These are phyloP conservation scores for Ramaria sp. DNA, from an alignment of 768 basidiomycete genomes.

Conservation along the genomic window DNA sequence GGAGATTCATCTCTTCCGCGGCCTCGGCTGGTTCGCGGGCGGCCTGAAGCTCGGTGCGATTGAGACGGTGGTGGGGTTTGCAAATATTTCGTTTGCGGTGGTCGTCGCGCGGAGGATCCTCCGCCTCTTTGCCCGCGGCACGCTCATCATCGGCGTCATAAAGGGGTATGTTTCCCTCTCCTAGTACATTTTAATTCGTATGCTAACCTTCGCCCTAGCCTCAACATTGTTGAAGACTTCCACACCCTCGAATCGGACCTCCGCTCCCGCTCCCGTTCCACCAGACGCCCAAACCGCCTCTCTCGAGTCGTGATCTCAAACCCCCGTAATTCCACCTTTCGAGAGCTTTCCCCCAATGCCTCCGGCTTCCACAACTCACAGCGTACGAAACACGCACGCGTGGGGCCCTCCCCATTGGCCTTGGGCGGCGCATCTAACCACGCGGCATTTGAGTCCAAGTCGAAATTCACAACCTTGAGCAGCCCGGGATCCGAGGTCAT, in stretches of 20 bases:
- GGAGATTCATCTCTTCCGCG: slow-evolving; percentile 40
- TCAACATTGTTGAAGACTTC: slow-evolving; percentile 48
- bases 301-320: slow-evolving; percentile 32
- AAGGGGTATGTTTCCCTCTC: slow-evolving; percentile 45
- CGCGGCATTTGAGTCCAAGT: neutral
- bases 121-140: slow-evolving; percentile 41
- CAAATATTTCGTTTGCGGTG: slow-evolving; percentile 38
- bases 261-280: slow-evolving; percentile 4
- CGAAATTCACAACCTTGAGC: no score
- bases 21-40: slow-evolving; percentile 54
- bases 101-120: slow-evolving; percentile 48
- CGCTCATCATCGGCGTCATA: slow-evolving; percentile 48
- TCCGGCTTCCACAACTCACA: slow-evolving; percentile 28
- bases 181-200: neutral
- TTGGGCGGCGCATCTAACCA: neutral
- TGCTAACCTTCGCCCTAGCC: slow-evolving; percentile 21
- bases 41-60: slow-evolving; percentile 53
- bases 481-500: no score
- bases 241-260: slow-evolving; percentile 26
- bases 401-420: slow-evolving; percentile 9
- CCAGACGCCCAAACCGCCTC: slow-evolving; percentile 25
- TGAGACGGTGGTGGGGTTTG: slow-evolving; percentile 59
- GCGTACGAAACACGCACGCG: slow-evolving; percentile 15
- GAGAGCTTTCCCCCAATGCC: slow-evolving; percentile 37
- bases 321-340: slow-evolving; percentile 44